Conservation (phyloP, 768 basidiomycete species). For the Udeniomyces megalosporus region DNA sequence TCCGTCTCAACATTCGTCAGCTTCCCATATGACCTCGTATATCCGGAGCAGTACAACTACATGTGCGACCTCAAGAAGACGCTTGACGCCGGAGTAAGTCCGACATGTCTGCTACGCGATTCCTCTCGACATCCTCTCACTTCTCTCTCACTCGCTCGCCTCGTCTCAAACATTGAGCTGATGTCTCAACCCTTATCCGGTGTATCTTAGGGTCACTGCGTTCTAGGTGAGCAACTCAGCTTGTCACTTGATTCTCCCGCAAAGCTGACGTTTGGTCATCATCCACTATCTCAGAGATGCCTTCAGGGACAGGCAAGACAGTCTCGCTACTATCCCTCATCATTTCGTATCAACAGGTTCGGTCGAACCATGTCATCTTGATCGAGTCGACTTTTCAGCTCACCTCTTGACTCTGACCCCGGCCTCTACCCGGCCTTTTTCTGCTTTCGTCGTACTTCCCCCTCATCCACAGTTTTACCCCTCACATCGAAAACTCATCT, state of each 20-base stretch:
- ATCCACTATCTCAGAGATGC: slow-evolving; percentile 56
- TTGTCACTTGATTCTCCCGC: neutral
- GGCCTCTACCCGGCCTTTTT: neutral
- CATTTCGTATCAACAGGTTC: slow-evolving; percentile 91
- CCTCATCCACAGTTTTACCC: slow-evolving; percentile 58
- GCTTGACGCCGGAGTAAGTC: slow-evolving; percentile 70
- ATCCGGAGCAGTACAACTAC: slow-evolving; percentile 88
- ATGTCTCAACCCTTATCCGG: neutral
- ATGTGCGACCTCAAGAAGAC: slow-evolving; percentile 98
- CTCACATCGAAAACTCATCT: slow-evolving; percentile 81
- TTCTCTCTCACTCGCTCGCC: too few species aligned
- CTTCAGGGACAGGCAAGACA: slow-evolving; percentile 97
- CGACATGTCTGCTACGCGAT: too few species aligned
- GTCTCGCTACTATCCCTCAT: slow-evolving; percentile 89
- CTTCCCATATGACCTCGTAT: slow-evolving; percentile 30
- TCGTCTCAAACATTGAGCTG: neutral
- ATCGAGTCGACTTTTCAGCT: neutral
- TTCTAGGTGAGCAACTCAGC: slow-evolving; percentile 35
- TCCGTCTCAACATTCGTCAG: neutral
- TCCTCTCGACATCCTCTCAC: too few species aligned
- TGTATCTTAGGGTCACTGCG: slow-evolving; percentile 70
- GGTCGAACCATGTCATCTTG: neutral
- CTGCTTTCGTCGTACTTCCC: neutral
- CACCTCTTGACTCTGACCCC: neutral
- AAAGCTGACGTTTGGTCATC: neutral